Percentiles rank a stretch among this genome's conserved stretches.
Evolutionary conservation across 345 rosid genomes (phyloP).

Genomic region (Arabidopsis thaliana): TAIR10.1 NC_003070.9:28892001-28892500

Average conservation of each 20-base stretch:
- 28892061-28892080: constrained; percentile 39
- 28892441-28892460: constrained; percentile 58
- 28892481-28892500: constrained; percentile 58
- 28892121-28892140: constrained; percentile 19
- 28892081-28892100: constrained; percentile 17
- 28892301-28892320: constrained; percentile 63
- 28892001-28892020: neutral
- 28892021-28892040: neutral
- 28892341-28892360: constrained; percentile 80
- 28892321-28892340: constrained; percentile 74
- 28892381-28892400: constrained; percentile 70
- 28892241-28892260: constrained; percentile 1
- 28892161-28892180: constrained; percentile 28
- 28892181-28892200: neutral
- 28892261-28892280: constrained; percentile 24
- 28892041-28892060: constrained; percentile 29
- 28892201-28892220: constrained; percentile 32
- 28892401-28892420: constrained; percentile 57
- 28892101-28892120: constrained; percentile 30
- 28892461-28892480: constrained; percentile 77
- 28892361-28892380: constrained; percentile 78
- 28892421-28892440: constrained; percentile 54
- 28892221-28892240: neutral
- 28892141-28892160: constrained; percentile 14
- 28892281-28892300: constrained; percentile 46